Evolutionary conservation across 805 yeast genomes (phyloP).

Genomic region (Saccharomyces mikatae): DNA sequence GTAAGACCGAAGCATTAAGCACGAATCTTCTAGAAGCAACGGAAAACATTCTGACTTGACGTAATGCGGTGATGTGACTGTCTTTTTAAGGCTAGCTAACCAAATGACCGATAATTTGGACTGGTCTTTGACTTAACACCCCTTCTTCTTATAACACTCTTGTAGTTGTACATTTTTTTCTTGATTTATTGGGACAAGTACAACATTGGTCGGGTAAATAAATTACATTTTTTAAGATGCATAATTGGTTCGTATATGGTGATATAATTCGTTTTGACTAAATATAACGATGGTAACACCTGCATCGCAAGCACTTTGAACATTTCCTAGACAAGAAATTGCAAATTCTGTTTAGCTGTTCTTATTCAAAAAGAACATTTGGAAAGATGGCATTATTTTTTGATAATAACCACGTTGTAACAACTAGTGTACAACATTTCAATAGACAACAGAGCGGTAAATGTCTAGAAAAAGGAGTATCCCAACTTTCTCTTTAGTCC

Average conservation of each 20-base stretch:
- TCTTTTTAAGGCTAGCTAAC: background rate
- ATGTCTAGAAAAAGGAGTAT: too few species aligned
- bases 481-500: too few species aligned
- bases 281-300: background rate
- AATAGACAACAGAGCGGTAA: too few species aligned
- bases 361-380: too few species aligned
- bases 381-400: too few species aligned
- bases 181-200: background rate
- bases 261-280: background rate
- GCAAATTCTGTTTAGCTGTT: too few species aligned
- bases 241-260: background rate
- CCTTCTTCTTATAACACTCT: background rate
- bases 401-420: too few species aligned
- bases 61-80: background rate
- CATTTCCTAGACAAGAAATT: background rate
- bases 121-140: background rate
- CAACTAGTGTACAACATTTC: too few species aligned
- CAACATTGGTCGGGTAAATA: background rate
- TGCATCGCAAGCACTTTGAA: background rate
- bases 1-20: background rate
- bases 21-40: background rate
- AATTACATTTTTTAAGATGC: background rate
- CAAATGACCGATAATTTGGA: background rate
- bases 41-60: background rate
- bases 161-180: background rate